Evolutionary conservation across 805 yeast species (phyloP), one percentile per base, ranked within the genome.

Genomic region (Wickerhamiella australiensis): DNA sequence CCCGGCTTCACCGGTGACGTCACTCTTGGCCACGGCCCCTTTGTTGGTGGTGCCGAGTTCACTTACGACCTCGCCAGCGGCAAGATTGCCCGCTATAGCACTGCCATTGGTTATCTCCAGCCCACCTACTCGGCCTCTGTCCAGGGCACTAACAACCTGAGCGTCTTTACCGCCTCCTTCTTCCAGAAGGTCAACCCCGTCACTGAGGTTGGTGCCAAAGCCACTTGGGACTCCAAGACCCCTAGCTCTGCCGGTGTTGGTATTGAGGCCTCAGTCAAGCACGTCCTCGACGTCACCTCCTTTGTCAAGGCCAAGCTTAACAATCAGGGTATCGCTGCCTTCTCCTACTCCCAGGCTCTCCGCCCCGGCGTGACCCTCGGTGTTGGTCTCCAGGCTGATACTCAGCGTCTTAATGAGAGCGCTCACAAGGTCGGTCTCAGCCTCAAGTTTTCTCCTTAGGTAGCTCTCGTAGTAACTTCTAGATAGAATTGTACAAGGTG

Each of bases 371-470:
- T 92, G 62, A 85, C 85, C 65, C 75, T 92, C 63, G 98, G 98
- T 69, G 78, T 92, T 58, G 98, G 98, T 77, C 84, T 94, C 62
- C 86, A 95, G 56, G 81, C 92, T 72, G 95, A 92, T 71, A 94
- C 96, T 63, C 78, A 88, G 71, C 84, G 90, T 71, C 78, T 90
- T 66, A 80, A 85, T 67, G 96, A 88, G 77, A 85, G 96, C 57
- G 95, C 92, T 65, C 98, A 92, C 81, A 88, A 92, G 80, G 77
- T 92, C 65, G 98, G 98, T 72, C 77, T 86, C 74, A 85, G 95
- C 51, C 77, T 92, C 69, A 78, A 95, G 57, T 90, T 90, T 76
- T 73, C 94, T 61, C 94, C 95, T 69, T 90, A 81, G 69, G 52
- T 36, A 33, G 38, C 5, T 15, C n/a, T n/a, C n/a, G n/a, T n/a